Base-by-base conservation (phyloP, 2,329 filamentous ascomycete genomes). In the Monosporascus sp. region DNA sequence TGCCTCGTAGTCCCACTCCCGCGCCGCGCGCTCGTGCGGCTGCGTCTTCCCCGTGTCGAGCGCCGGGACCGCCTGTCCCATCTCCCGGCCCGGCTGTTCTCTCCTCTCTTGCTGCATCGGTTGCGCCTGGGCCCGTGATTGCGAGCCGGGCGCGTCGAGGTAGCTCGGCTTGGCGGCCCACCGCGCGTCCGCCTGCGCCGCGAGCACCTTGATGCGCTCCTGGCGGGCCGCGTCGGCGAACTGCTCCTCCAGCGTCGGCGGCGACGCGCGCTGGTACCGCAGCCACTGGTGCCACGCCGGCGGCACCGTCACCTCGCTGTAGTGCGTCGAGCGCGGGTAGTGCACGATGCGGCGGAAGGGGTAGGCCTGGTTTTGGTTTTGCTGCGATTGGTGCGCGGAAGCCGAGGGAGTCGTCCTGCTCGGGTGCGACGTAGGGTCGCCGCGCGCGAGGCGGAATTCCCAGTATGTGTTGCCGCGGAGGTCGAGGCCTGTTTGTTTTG, bases 201-300 rank as follows among this genome's bases (percentile, higher is more conserved):
- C 84, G 17, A 86, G 72, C 6, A 74, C 55, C 65, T 77, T 79
- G 58, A 86, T 75, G 53, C 75, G 72, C 49, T 73, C 70, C 66
- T 77, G 80, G 25, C 84, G 75, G 11, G 66, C 63, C 1, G 81
- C 64, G 50, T 88, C 84, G 37, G 65, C 67, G 6, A 70, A 63
- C 66, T 86, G 82, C 66, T 88, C 84, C 1, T 70, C 68, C 11
- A 87, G 66, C 2, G 72, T 77, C 1, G 84, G 84, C 2, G 84
- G 72, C 0, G 76, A 65, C 2, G 63, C 55, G 20, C 84, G 79
- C 46, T 78, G 81, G 66, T 87, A 75, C 17, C 84, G 81, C 48
- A 88, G 74, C 84, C 84, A 88, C 63, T 87, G 83, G 68, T 87
- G 83, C 84, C 84, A 88, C 58, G 77, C 75, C 11, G 84, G 83